These are phyloP conservation scores for Phlebiopsis flavidoalba DNA, from an alignment of 768 basidiomycete species.

Conservation along the genomic window DNA sequence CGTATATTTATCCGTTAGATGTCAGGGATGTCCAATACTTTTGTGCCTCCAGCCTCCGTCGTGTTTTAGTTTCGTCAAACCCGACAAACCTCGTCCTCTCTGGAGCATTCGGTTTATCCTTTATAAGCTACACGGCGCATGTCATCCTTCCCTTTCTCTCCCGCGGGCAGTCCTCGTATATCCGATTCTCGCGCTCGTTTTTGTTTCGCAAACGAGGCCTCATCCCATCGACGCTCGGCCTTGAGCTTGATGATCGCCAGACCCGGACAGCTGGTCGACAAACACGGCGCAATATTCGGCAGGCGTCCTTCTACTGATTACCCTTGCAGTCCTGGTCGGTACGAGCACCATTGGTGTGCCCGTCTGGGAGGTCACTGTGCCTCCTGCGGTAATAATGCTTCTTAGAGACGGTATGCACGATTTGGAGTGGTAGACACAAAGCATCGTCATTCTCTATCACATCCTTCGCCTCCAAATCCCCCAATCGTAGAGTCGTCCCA, in stretches of 20 bases:
- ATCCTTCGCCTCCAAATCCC: neutral
- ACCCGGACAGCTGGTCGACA: conserved; percentile 63
- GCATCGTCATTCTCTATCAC: neutral
- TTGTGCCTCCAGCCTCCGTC: conserved; percentile 33
- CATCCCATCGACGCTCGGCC: conserved; percentile 43
- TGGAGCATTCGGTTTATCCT: conserved; percentile 77
- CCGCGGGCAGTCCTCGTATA: conserved; percentile 55
- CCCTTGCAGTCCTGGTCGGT: conserved; percentile 70
- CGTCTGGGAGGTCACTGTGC: conserved; percentile 81
- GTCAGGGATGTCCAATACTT: neutral
- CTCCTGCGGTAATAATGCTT: conserved; percentile 73
- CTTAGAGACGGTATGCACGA: conserved; percentile 52
- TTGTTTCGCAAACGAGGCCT: conserved; percentile 56
- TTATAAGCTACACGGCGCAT: conserved; percentile 76
- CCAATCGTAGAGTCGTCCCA: too few species aligned
- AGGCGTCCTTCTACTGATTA: conserved; percentile 54
- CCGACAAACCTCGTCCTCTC: conserved; percentile 93
- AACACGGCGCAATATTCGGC: conserved; percentile 72
- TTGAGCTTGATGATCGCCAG: conserved; percentile 26
- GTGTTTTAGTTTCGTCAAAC: conserved; percentile 76
- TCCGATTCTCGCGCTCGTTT: conserved; percentile 43
- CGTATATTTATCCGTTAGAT: conserved; percentile 21
- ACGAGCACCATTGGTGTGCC: conserved; percentile 73
- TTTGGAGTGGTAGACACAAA: conserved; percentile 13
- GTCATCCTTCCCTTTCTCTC: conserved; percentile 78